Evolutionary conservation across 2,329 filamentous ascomycete genomes (phyloP).

Genomic region (Leptoxyphium fumago): DNA sequence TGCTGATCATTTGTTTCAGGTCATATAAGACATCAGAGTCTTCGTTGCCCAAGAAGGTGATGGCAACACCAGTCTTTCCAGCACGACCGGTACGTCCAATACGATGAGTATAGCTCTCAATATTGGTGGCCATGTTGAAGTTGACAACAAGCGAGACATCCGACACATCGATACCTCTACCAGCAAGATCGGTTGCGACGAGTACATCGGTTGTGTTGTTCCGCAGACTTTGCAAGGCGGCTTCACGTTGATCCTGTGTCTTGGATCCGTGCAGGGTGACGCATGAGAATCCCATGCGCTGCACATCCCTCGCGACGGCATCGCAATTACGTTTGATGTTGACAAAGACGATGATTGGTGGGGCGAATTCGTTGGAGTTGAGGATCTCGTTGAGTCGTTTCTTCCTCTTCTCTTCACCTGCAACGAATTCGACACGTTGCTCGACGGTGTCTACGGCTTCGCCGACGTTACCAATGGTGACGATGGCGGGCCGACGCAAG

Average conservation of each 20-base stretch:
- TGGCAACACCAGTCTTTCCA: slow-evolving; percentile 88
- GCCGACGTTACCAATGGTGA: slow-evolving; percentile 85
- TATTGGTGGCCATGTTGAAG: slow-evolving; percentile 93
- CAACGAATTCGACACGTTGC: slow-evolving; percentile 83
- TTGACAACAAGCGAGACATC: slow-evolving; percentile 92
- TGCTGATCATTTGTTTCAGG: slow-evolving; percentile 85
- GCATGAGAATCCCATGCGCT: slow-evolving; percentile 76
- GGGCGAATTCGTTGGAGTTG: slow-evolving; percentile 58
- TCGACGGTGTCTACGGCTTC: slow-evolving; percentile 97
- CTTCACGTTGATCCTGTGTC: slow-evolving; percentile 94
- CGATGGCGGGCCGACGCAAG: slow-evolving; percentile 77
- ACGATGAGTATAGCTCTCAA: slow-evolving; percentile 93
- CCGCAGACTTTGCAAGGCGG: slow-evolving; percentile 72
- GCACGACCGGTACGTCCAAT: slow-evolving; percentile 95
- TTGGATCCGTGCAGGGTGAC: slow-evolving; percentile 92
- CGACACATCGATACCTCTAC: slow-evolving; percentile 91
- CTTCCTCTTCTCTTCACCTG: slow-evolving; percentile 90
- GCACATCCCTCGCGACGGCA: slow-evolving; percentile 84
- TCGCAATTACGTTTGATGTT: slow-evolving; percentile 99
- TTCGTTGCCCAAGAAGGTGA: slow-evolving; percentile 87
- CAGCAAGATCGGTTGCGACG: slow-evolving; percentile 89
- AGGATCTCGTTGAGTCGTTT: slow-evolving; percentile 89
- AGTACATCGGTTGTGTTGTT: slow-evolving; percentile 70
- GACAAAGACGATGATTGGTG: slow-evolving; percentile 97
- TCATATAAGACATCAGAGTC: slow-evolving; percentile 82